These are phyloP conservation scores for Turnera subulata DNA, from an alignment of 345 rosid genomes.

Conservation along the genomic window DNA sequence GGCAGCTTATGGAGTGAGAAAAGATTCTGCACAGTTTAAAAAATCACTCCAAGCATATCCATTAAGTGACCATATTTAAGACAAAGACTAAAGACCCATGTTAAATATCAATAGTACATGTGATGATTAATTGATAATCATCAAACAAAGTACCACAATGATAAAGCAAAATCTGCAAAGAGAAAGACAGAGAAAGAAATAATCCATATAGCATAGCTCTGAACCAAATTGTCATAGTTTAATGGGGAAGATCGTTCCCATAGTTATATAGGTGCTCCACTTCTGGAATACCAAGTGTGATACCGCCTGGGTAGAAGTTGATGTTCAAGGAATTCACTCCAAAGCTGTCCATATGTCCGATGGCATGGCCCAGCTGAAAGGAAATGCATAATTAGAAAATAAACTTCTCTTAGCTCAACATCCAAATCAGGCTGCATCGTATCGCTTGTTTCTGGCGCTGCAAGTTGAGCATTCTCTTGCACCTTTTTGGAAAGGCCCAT, in stretches of 20 bases:
- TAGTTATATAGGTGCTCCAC: slow-evolving; percentile 53
- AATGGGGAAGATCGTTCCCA: slow-evolving; percentile 79
- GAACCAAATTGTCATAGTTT: slow-evolving; percentile 56
- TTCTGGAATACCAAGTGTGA: slow-evolving; percentile 95
- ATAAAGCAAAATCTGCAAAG: not conserved
- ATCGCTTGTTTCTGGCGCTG: slow-evolving; percentile 36
- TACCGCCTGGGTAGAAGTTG: slow-evolving; percentile 93
- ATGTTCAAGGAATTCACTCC: slow-evolving; percentile 83
- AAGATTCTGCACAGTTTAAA: not conserved
- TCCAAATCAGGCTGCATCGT: slow-evolving; percentile 47
- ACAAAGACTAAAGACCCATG: slow-evolving; percentile 5
- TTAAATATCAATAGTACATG: slow-evolving; percentile 5
- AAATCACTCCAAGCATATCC: not conserved
- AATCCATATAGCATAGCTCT: slow-evolving; percentile 47
- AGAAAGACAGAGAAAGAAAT: not conserved
- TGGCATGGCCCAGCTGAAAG: slow-evolving; percentile 91
- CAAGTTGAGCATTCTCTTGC: slow-evolving; percentile 46
- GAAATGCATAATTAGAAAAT: slow-evolving; percentile 91
- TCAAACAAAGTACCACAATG: not conserved
- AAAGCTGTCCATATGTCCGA: slow-evolving; percentile 61
- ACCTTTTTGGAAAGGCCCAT: slow-evolving; percentile 55
- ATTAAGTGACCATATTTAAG: too few relatives aligned
- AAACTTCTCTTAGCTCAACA: slow-evolving; percentile 78
- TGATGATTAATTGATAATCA: not conserved
- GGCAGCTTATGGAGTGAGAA: not conserved